A percentile compares a stretch with the other conserved stretches of the same genome.
Conservation (phyloP, 768 basidiomycete genomes). For the Phylloporus arenicola region DNA sequence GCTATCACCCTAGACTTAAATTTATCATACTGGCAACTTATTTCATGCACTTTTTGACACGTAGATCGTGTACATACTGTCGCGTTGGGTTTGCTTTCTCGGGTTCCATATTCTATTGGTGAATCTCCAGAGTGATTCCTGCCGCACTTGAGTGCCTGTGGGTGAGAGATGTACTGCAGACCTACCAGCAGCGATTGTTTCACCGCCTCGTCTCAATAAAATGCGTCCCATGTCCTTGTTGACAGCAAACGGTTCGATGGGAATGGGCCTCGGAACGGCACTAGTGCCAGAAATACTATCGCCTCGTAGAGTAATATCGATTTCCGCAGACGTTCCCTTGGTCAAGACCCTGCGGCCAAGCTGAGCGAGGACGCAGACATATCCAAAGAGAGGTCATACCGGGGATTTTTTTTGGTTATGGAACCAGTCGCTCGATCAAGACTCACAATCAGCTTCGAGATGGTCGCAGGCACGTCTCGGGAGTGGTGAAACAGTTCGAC, state of each 20-base stretch:
- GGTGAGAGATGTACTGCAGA: not conserved
- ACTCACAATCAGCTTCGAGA: conserved; percentile 72
- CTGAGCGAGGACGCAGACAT: conserved; percentile 4
- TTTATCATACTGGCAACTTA: conserved; percentile 17
- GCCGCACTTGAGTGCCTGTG: conserved; percentile 1
- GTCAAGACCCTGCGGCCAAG: conserved; percentile 60
- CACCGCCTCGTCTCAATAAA: conserved; percentile 80
- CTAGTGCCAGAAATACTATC: conserved; percentile 45
- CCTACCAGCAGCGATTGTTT: conserved; percentile 89
- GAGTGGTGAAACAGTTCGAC: conserved; percentile 96
- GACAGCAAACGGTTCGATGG: conserved; percentile 75
- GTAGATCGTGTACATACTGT: conserved; percentile 17
- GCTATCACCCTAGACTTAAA: conserved; percentile 14
- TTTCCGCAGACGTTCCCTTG: conserved; percentile 81
- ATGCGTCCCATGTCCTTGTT: conserved; percentile 98
- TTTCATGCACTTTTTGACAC: conserved; percentile 1
- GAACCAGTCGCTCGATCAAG: conserved; percentile 75
- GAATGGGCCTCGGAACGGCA: conserved; percentile 53
- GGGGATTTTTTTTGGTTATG: conserved; percentile 71
- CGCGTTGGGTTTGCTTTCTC: conserved; percentile 2
- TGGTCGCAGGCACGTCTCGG: conserved; percentile 83
- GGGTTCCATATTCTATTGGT: conserved; percentile 18
- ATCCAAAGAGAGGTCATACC: conserved; percentile 38
- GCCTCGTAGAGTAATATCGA: conserved; percentile 72
- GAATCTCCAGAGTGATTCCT: conserved; percentile 45